Percentiles rank a stretch among this genome's conserved stretches.
These are phyloP conservation scores for Mortierella sp. DNA, from an alignment of 371 early-diverging fungal genomes.

Conservation along the genomic window DNA sequence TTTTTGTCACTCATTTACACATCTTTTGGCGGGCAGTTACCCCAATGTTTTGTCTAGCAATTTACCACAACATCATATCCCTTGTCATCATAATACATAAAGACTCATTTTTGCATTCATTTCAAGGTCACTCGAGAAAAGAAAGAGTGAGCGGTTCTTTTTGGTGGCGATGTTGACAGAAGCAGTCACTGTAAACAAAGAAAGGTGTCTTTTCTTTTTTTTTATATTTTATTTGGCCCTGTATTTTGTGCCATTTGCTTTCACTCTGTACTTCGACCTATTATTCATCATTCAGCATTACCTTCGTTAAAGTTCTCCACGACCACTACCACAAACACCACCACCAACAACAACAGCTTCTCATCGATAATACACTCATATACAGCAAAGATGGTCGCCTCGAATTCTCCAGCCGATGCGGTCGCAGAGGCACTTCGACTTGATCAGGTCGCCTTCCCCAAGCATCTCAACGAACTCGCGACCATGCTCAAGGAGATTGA, in stretches of 20 bases:
- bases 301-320: constrained; percentile 27
- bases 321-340: background rate
- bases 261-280: background rate
- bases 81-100: background rate
- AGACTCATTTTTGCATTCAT: background rate
- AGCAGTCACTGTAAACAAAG: constrained; percentile 25
- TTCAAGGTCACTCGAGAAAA: background rate
- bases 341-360: background rate
- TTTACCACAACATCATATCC: background rate
- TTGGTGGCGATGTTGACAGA: background rate
- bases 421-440: constrained; percentile 32
- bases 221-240: constrained; percentile 3
- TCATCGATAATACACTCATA: background rate
- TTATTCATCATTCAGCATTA: background rate
- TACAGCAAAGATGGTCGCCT: constrained; percentile 32
- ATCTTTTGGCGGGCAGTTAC: no score
- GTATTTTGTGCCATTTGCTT: background rate
- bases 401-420: constrained; percentile 30
- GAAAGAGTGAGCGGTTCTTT: background rate
- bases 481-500: constrained; percentile 70
- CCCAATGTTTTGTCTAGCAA: background rate
- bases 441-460: constrained; percentile 60
- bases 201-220: constrained; percentile 11
- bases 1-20: background rate
- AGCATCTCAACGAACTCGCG: constrained; percentile 65